phyloP scores from a whole-genome alignment of 805 yeast species.

The Citeromyces matritensis region DNA sequence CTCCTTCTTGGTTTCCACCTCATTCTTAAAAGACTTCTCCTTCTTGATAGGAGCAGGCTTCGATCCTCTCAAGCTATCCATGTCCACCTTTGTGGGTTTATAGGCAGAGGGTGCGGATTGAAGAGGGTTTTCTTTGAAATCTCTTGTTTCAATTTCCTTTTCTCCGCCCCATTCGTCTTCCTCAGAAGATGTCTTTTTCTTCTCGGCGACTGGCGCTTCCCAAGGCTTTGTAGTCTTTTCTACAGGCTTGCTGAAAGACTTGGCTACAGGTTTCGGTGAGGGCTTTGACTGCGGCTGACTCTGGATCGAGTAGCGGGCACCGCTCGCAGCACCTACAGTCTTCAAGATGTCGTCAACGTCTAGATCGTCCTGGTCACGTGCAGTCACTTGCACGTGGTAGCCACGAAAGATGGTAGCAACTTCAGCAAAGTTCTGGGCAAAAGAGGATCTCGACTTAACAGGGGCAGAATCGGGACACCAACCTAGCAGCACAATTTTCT shows the following conservation, averaged over 20 bases:
- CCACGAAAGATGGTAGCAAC: conserved; percentile 59
- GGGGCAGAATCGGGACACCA: conserved; percentile 98
- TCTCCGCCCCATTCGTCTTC: conserved; percentile 69
- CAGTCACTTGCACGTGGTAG: conserved; percentile 92
- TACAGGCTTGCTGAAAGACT: conserved; percentile 19
- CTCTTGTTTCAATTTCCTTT: conserved; percentile 38
- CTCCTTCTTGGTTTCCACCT: conserved; percentile 23
- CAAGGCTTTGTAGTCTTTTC: conserved; percentile 11
- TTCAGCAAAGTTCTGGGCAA: conserved; percentile 65
- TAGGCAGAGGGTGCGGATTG: conserved; percentile 46
- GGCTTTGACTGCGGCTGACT: conserved; percentile 9
- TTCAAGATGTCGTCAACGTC: conserved; percentile 61
- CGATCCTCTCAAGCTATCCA: conserved; percentile 34
- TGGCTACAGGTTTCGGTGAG: conserved; percentile 9
- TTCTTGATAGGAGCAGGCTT: conserved; percentile 14
- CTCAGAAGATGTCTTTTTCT: conserved; percentile 6
- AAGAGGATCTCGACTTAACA: conserved; percentile 55
- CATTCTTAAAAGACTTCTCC: conserved; percentile 2
- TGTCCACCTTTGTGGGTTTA: conserved; percentile 50
- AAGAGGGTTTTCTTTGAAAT: conserved; percentile 31
- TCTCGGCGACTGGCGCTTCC: conserved; percentile 3
- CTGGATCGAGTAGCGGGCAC: conserved; percentile 81
- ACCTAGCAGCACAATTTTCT: conserved; percentile 73
- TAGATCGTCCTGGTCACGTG: conserved; percentile 87
- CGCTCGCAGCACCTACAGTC: conserved; percentile 81